A percentile compares a stretch with the other conserved stretches of the same genome.
phyloP scores from a whole-genome alignment of 2,329 filamentous ascomycete species.

The Curvularia lunata region DNA sequence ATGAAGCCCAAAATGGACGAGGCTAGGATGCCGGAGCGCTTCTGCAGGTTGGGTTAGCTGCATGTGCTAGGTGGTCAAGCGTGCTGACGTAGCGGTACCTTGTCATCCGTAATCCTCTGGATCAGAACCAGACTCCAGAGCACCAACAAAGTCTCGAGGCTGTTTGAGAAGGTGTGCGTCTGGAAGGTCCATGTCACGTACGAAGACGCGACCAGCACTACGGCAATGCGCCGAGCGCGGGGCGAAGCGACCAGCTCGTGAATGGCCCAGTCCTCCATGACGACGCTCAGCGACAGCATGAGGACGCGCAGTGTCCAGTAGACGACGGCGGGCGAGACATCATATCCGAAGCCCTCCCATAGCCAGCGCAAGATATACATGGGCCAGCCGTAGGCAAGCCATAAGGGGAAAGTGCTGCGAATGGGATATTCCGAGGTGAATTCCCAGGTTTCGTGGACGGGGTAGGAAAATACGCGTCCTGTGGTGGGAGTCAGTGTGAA shows the following conservation, averaged over 20 bases:
- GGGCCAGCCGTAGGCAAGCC: constrained; percentile 91
- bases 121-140: constrained; percentile 94
- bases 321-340: constrained; percentile 81
- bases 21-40: constrained; percentile 76
- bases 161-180: constrained; percentile 98
- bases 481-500: constrained; percentile 50
- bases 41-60: constrained; percentile 56
- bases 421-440: constrained; percentile 88
- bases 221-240: constrained; percentile 72
- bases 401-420: constrained; percentile 94
- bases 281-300: constrained; percentile 96
- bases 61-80: constrained; percentile 30
- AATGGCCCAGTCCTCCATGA: constrained; percentile 96
- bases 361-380: constrained; percentile 94
- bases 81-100: constrained; percentile 61
- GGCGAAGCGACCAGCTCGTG: constrained; percentile 85
- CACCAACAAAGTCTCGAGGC: constrained; percentile 90
- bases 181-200: constrained; percentile 99
- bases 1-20: constrained; percentile 81
- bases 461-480: constrained; percentile 94
- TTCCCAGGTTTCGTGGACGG: constrained; percentile 91
- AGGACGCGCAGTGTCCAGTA: constrained; percentile 88
- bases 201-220: constrained; percentile 88
- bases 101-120: constrained; percentile 79
- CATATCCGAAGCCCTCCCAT: constrained; percentile 83